A percentile compares a stretch with the other conserved stretches of the same genome.
These are phyloP conservation scores for Tilletiopsis washingtonensis DNA, from an alignment of 1,284 basidiomycete species.

Conservation along the genomic window DNA sequence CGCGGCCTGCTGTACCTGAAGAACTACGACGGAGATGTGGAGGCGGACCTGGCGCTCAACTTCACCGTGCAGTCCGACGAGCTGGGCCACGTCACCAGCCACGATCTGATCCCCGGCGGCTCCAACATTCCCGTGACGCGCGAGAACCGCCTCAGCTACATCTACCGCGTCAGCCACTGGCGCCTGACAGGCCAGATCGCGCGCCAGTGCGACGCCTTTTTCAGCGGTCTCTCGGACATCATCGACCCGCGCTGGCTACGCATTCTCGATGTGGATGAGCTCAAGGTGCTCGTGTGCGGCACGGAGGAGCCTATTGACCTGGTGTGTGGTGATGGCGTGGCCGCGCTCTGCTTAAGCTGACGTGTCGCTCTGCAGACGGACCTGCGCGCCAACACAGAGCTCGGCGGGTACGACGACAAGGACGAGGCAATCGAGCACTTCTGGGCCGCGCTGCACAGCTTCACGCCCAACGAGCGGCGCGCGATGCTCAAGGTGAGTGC, in stretches of 20 bases:
- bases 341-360: too few relatives aligned
- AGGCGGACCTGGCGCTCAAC: slow-evolving; percentile 77
- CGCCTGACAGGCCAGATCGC: slow-evolving; percentile 76
- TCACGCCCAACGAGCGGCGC: slow-evolving; percentile 19
- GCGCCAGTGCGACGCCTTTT: slow-evolving; percentile 64
- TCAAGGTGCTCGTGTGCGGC: slow-evolving; percentile 36
- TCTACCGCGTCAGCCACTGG: slow-evolving; percentile 81
- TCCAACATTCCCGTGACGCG: slow-evolving; percentile 77
- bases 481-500: slow-evolving; percentile 7
- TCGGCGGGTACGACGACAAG: slow-evolving; percentile 41
- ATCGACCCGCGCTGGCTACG: slow-evolving; percentile 45
- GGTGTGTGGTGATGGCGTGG: too few relatives aligned
- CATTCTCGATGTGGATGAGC: slow-evolving; percentile 41
- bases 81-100: slow-evolving; percentile 69
- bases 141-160: slow-evolving; percentile 79
- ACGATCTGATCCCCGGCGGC: slow-evolving; percentile 77
- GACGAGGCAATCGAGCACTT: slow-evolving; percentile 41
- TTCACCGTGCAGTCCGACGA: slow-evolving; percentile 90
- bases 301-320: slow-evolving; percentile 42
- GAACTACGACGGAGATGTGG: slow-evolving; percentile 77
- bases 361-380: too few relatives aligned
- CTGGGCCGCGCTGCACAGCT: slow-evolving; percentile 33
- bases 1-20: slow-evolving; percentile 86
- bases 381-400: slow-evolving; percentile 34
- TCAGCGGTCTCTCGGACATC: slow-evolving; percentile 45